Base-by-base conservation (phyloP, 306 rosid genomes). In the Dalbergia cultrata region DNA sequence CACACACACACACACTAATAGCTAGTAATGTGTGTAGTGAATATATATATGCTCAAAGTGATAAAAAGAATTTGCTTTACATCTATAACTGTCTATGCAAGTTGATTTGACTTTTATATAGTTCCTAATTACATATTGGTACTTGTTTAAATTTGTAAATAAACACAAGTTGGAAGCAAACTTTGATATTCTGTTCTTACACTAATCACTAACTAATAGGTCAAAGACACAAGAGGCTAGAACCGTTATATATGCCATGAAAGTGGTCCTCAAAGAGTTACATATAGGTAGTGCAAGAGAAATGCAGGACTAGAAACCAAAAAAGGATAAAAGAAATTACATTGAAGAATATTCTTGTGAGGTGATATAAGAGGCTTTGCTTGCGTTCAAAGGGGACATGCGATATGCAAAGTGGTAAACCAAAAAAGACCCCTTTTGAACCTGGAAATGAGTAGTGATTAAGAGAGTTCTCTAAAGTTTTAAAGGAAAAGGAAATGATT, bases 331-430 rank as follows among this genome's bases (percentile, higher is more conserved):
- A 35, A 59, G 35, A 17, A 47, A 76, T 3, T n/a, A 34, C 65
- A 70, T 16, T 21, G 75, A 83, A 74, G 85, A 83, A 79, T 82
- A 65, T 87, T 69, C 57, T 82, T 74, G 73, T 63, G 86, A 11
- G 54, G 69, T 76, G 84, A 72, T 45, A 68, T 62, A 77, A 76
- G 45, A 54, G 77, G 75, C 56, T 83, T 83, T 80, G 82, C 76
- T 86, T 85, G 87, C 78, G 57, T 85, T 88, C 19, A 57, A 85
- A 88, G 88, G 89, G 84, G 85, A 87, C 91, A 91, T 88, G 92
- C 90, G 89, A 88, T 85, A 4, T 4, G 87, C 82, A 90, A 86
- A 88, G 90, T 83, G 80, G 52, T 67, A 77, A 84, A 84, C 78
- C 80, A 85, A 69, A 89, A 87, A 81, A 77, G 50, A 83, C 82